phyloP scores from a whole-genome alignment of 257 asterid genomes.

The Fraxinus americana region DNA sequence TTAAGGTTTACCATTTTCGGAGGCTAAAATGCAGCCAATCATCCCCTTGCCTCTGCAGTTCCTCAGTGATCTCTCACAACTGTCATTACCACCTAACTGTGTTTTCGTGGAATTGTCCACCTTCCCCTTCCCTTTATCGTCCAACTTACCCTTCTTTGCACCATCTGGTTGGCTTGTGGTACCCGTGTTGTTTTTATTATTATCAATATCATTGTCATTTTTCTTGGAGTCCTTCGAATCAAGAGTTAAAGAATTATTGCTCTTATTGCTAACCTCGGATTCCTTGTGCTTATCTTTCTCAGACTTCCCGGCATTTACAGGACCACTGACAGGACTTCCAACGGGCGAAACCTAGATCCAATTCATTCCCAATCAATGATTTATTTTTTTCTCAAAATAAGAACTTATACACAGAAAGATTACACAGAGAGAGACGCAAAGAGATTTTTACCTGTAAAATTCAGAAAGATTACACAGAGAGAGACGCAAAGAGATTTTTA shows the following conservation, averaged over 20 bases:
- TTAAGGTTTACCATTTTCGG: constrained; percentile 26
- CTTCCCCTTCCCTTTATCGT: constrained; percentile 24
- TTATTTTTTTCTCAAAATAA: not conserved
- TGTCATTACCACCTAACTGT: constrained; percentile 21
- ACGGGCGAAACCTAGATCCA: constrained; percentile 45
- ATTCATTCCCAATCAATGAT: constrained; percentile 14
- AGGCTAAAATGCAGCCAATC: constrained; percentile 44
- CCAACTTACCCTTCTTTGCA: constrained; percentile 18
- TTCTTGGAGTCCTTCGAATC: constrained; percentile 31
- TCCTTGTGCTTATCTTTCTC: constrained; percentile 32
- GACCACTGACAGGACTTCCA: constrained; percentile 38
- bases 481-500: constrained; percentile 10
- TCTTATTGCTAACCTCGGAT: constrained; percentile 28
- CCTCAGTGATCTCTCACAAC: constrained; percentile 35
- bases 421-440: not conserved
- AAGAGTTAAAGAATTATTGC: constrained; percentile 31
- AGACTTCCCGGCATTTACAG: constrained; percentile 32
- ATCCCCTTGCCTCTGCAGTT: constrained; percentile 39
- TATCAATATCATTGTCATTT: constrained; percentile 17
- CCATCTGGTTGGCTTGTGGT: constrained; percentile 23
- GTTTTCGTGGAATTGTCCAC: constrained; percentile 14
- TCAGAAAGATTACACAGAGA: too few relatives aligned
- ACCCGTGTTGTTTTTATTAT: constrained; percentile 19
- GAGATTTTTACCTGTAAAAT: constrained; percentile 31
- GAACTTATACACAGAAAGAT: not conserved